A percentile compares a stretch with the other conserved stretches of the same genome.
These are phyloP conservation scores for Gloeostereum incarnatum DNA, from an alignment of 768 basidiomycete genomes.

Conservation along the genomic window DNA sequence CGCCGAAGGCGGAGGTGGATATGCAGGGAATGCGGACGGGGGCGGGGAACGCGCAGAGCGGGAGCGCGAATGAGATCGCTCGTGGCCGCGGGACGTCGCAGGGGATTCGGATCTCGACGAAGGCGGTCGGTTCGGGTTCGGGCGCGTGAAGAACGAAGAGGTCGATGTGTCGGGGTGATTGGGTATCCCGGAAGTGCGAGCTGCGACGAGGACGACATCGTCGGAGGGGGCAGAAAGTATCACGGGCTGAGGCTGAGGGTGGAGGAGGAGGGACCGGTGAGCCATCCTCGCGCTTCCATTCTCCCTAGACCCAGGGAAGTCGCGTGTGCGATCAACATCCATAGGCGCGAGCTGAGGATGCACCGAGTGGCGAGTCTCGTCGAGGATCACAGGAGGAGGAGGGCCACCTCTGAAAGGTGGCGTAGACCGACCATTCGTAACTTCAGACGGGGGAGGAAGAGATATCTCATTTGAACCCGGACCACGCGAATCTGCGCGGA, in stretches of 20 bases:
- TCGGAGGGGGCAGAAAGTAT: too few species aligned
- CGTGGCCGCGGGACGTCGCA: too few species aligned
- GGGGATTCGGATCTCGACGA: too few species aligned
- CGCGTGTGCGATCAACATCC: conserved; percentile 58
- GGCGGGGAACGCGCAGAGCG: too few species aligned
- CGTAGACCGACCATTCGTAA: conserved; percentile 36
- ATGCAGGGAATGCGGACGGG: too few species aligned
- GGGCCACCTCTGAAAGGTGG: conserved; percentile 80
- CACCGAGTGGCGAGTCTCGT: conserved; percentile 64
- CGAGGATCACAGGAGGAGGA: conserved; percentile 73
- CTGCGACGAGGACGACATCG: too few species aligned
- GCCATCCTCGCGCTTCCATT: conserved; percentile 42
- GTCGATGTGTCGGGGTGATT: too few species aligned
- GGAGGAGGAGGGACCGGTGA: conserved; percentile 49
- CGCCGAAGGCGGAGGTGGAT: too few species aligned
- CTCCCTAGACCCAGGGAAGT: conserved; percentile 41
- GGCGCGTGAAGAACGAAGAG: too few species aligned
- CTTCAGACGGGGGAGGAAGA: conserved; percentile 53
- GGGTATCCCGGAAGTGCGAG: too few species aligned
- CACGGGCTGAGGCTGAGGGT: conserved; percentile 15
- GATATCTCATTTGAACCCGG: conserved; percentile 35
- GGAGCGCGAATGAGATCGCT: too few species aligned
- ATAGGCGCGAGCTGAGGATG: conserved; percentile 75
- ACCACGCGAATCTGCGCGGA: conserved; percentile 62
- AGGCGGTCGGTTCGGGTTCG: too few species aligned